Base-by-base conservation (phyloP, 495 filamentous ascomycete species). In the Aspergillus affinis region DNA sequence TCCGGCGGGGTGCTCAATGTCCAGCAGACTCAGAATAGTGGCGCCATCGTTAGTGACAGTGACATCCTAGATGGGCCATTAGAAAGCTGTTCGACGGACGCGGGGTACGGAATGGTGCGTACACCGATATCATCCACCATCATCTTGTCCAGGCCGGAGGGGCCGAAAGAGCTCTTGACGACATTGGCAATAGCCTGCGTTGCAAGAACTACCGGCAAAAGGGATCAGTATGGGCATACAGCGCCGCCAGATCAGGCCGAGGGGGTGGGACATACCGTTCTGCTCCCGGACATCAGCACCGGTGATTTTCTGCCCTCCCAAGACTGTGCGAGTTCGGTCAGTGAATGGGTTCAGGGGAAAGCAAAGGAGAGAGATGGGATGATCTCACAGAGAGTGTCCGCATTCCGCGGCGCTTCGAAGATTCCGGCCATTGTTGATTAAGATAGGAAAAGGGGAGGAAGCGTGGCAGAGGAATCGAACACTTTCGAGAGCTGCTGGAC, bases 71-170 rank as follows among this genome's bases (percentile, higher is more conserved):
- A 65, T 52, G 50, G 48, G 30, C 30, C 27, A 48, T 58, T 52
- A 56, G 54, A 56, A 21, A 18, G 48, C 50, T 18, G 26, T 45
- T 61, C 21, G 21, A 53, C 41, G 17, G 26, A 51, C 66, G 71
- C 68, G 73, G 73, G 74, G 70, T 62, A 54, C 56, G 58, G 45
- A 29, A 17, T 51, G 50, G 57, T 65, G 67, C 88, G 62, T 84
- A 92, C 90, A 67, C 94, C 94, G 73, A 98, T 98, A 70, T 99
- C 94, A 75, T 99, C 94, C 70, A 99, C 95, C 95, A 99, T 98
- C 95, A 99, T 98, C 84, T 99, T 99, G 71, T 99, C 94, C 64
- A 99, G 80, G 36, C 94, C 94, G 60, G 91, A 96, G 59, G 94
- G 94, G 46, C 94, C 94, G 73, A 98, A 99, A 15, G 94, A 99